Base-by-base conservation (phyloP, 352 stramenopile species). In the Plasmopara halstedii region DNA sequence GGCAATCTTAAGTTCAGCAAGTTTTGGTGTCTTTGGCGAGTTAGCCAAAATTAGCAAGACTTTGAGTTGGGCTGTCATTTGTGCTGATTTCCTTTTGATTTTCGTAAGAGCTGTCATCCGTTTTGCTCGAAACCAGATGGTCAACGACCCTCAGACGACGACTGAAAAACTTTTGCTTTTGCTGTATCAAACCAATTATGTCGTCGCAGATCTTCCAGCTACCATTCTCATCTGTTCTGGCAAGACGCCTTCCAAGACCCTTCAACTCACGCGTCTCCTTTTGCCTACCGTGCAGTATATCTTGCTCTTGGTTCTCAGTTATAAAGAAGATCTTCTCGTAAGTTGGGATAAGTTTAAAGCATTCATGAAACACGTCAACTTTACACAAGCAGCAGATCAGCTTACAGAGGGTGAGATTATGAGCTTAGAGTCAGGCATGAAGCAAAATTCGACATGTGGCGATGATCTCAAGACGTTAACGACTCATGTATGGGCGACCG, bases 161-260 rank as follows among this genome's bases (percentile, higher is more conserved):
- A 51, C 74, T 19, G 57, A 70, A 9, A 71, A 85, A 50, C 37
- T 85, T n/a, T 10, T 71, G 42, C 46, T 64, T 26, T n/a, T 83
- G 27, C 36, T 87, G 10, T 62, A 59, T 47, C 76, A 87, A 51
- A 74, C 70, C 34, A 71, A 85, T 52, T 66, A 69, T 4, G 68
- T 69, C 3, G 51, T 82, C 13, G 62, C 54, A 19, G 75, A 87
- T 46, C 42, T 85, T 3, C 75, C 75, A 0, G 47, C 59, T 18
- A 70, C 68, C 0, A 74, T 83, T 20, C 50, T 62, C n/a, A 66
- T 57, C 6, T 85, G 75, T 29, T 39, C 70, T 9, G 70, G 70
- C 4, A 50, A 68, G 18, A 47, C 46, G 7, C 44, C 56, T 1
- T 59, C 58, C 1, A 2, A 43, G 0, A 51, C 19, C 3, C 44